phyloP scores from a whole-genome alignment of 2,329 filamentous ascomycete genomes.

The Pseudogymnoascus sp. region DNA sequence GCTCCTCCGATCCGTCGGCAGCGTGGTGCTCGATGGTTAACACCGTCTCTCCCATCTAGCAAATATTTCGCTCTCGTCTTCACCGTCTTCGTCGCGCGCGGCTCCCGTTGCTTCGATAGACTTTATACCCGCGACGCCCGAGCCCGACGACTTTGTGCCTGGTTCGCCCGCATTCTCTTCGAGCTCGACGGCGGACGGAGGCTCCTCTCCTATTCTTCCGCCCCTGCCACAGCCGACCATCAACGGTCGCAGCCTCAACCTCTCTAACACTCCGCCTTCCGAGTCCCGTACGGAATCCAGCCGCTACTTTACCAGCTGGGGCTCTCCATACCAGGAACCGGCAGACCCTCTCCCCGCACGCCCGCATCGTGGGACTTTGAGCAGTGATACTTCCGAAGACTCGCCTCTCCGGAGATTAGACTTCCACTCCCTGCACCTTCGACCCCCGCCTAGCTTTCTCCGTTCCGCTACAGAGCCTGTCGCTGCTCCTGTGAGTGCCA shows the following conservation, averaged over 20 bases:
- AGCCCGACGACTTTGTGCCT: conserved; percentile 17
- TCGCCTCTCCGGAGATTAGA: conserved; percentile 52
- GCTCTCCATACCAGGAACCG: conserved; percentile 73
- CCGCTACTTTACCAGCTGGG: conserved; percentile 69
- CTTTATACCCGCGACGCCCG: conserved; percentile 28
- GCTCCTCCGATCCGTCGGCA: conserved; percentile 11
- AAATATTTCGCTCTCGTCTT: conserved; percentile 28
- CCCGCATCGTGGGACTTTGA: conserved; percentile 40
- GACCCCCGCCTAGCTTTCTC: conserved; percentile 41
- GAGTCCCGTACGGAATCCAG: conserved; percentile 27
- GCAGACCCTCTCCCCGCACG: conserved; percentile 40
- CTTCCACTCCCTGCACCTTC: conserved; percentile 34
- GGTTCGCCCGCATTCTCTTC: conserved; percentile 52
- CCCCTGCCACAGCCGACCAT: conserved; percentile 48
- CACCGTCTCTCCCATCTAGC: conserved; percentile 13
- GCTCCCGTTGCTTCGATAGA: conserved; percentile 56
- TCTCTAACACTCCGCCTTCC: conserved; percentile 44
- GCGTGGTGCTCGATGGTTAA: neutral
- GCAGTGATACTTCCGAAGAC: conserved; percentile 52
- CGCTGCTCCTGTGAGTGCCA: conserved; percentile 35
- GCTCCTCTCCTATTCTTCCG: conserved; percentile 49
- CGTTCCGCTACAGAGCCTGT: conserved; percentile 31
- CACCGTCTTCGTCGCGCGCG: conserved; percentile 37
- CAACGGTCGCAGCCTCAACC: conserved; percentile 44
- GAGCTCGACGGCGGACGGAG: conserved; percentile 50